Percentiles rank a stretch among this genome's conserved stretches.
phyloP scores from a whole-genome alignment of 495 filamentous ascomycete species.

The Pseudomonodictys pantanalensis region DNA sequence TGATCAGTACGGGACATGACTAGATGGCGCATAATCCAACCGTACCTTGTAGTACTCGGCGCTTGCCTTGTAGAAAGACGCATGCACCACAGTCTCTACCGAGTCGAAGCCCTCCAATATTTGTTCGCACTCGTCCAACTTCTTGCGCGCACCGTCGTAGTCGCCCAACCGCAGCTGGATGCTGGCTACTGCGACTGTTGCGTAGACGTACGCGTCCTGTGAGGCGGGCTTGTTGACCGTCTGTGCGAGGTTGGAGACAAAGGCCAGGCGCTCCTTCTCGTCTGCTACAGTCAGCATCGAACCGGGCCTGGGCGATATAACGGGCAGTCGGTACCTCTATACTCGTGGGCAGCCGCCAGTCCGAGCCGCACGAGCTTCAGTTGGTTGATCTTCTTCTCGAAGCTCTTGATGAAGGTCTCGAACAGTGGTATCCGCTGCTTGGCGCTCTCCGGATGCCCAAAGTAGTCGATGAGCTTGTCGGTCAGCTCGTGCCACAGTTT shows the following conservation, averaged over 20 bases:
- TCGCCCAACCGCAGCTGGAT: conserved; percentile 78
- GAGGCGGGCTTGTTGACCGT: conserved; percentile 90
- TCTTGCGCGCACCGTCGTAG: conserved; percentile 71
- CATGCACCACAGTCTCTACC: conserved; percentile 94
- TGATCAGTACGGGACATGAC: neutral
- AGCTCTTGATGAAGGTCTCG: conserved; percentile 91
- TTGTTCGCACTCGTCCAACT: conserved; percentile 81
- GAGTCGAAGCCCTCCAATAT: conserved; percentile 90
- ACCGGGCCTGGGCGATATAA: neutral
- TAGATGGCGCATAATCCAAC: neutral
- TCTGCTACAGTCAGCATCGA: conserved; percentile 3
- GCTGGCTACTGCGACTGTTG: conserved; percentile 82
- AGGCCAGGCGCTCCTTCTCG: conserved; percentile 68
- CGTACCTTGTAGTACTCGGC: conserved; percentile 86
- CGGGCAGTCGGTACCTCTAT: conserved; percentile 57
- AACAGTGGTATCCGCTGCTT: conserved; percentile 84
- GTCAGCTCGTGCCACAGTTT: conserved; percentile 99
- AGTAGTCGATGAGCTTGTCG: conserved; percentile 82
- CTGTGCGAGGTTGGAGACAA: conserved; percentile 76
- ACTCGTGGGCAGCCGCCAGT: conserved; percentile 80
- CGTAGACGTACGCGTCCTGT: conserved; percentile 96
- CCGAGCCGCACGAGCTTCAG: conserved; percentile 91
- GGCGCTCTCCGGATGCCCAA: conserved; percentile 74
- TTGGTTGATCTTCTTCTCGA: conserved; percentile 98
- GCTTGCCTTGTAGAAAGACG: conserved; percentile 93